Conservation (phyloP, 2,329 filamentous ascomycete genomes). For the Teratosphaeria nubilosa region DNA sequence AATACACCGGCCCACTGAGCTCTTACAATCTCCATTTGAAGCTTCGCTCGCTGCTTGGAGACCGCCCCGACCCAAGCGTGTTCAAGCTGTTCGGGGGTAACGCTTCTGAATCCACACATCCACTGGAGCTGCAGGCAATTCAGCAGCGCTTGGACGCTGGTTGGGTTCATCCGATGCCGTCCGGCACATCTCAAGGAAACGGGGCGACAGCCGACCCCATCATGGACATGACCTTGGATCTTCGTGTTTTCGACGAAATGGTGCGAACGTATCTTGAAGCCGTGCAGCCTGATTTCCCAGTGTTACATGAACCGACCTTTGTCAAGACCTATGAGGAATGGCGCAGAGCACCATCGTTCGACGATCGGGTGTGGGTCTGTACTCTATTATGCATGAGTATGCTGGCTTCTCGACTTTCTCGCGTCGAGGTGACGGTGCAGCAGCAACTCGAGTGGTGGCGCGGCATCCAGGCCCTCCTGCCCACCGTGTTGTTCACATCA, state of each 20-base stretch:
- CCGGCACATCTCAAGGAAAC: too few relatives aligned
- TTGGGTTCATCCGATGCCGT: not conserved
- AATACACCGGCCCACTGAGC: not conserved
- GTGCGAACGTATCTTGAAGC: not conserved
- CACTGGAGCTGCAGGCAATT: not conserved
- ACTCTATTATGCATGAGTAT: not conserved
- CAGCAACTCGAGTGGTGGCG: not conserved
- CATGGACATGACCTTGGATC: not conserved
- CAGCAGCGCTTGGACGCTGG: not conserved
- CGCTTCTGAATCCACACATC: not conserved
- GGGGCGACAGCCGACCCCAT: not conserved
- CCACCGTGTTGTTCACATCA: not conserved
- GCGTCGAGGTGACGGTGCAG: not conserved
- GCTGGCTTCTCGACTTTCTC: not conserved
- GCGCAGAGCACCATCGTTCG: not conserved
- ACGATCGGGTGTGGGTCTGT: not conserved
- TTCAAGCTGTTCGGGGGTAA: not conserved
- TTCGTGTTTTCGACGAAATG: not conserved
- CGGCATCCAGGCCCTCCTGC: not conserved
- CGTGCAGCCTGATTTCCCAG: not conserved
- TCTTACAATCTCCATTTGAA: not conserved
- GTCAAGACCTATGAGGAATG: not conserved
- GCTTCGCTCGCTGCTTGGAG: not conserved
- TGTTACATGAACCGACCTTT: not conserved
- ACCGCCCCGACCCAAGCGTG: not conserved